Percentiles rank a stretch among this genome's conserved stretches.
These are phyloP conservation scores for Eucalyptus pauciflora DNA, from an alignment of 345 rosid genomes.

Conservation along the genomic window DNA sequence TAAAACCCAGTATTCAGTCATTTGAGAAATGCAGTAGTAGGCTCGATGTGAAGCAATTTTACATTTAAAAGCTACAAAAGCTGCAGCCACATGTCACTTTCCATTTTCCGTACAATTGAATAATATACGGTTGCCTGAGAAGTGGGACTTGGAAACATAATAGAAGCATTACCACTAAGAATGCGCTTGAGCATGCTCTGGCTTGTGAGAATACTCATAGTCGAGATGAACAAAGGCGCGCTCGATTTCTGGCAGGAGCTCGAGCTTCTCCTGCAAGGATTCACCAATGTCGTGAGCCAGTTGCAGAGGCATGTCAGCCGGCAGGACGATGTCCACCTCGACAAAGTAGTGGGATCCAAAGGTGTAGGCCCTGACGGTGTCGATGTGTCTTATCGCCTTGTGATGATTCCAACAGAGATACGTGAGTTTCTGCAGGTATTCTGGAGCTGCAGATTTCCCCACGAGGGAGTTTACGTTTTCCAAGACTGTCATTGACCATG, in stretches of 20 bases:
- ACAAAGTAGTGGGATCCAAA: conserved; percentile 97
- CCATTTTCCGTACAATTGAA: background rate
- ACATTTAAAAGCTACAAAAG: background rate
- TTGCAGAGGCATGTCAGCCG: conserved; percentile 79
- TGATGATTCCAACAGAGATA: conserved; percentile 99
- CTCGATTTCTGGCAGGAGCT: conserved; percentile 78
- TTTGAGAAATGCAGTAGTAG: background rate
- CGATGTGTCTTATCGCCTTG: conserved; percentile 75
- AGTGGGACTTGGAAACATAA: background rate
- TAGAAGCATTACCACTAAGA: background rate
- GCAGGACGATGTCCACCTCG: conserved; percentile 93
- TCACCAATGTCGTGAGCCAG: conserved; percentile 96
- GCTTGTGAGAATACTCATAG: conserved; percentile 89
- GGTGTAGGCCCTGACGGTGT: conserved; percentile 96
- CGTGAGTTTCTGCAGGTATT: conserved; percentile 80
- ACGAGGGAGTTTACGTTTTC: conserved; percentile 93
- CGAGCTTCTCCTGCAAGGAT: conserved; percentile 84
- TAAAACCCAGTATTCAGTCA: background rate
- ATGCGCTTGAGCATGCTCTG: conserved; percentile 75
- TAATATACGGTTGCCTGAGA: background rate
- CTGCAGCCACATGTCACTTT: background rate
- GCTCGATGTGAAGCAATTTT: background rate
- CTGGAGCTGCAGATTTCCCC: conserved; percentile 83
- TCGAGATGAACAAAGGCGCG: conserved; percentile 98
- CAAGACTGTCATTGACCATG: conserved; percentile 94